These are phyloP conservation scores for Tylopilus vinaceipallidus DNA, from an alignment of 768 basidiomycete species.

Conservation along the genomic window DNA sequence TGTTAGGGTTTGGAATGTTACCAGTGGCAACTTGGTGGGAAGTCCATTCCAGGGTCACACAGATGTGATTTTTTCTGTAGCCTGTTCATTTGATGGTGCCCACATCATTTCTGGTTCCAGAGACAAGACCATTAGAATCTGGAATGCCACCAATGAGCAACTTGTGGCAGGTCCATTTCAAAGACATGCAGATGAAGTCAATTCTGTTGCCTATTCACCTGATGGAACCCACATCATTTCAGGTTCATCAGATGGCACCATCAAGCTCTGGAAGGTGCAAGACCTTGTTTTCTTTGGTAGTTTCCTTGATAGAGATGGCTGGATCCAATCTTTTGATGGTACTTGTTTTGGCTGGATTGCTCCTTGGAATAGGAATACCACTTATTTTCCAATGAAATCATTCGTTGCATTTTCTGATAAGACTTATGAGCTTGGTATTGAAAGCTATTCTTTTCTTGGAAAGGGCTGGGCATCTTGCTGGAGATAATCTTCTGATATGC, in stretches of 20 bases:
- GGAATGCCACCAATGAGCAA: too few relatives aligned
- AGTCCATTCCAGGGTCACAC: background rate
- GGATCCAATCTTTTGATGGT: constrained; percentile 6
- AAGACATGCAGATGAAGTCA: too few relatives aligned
- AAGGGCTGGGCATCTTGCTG: background rate
- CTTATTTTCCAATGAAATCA: background rate
- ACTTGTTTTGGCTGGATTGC: constrained; percentile 2
- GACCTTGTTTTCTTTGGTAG: background rate
- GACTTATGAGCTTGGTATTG: background rate
- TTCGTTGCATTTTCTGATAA: background rate
- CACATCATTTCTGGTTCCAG: too few relatives aligned
- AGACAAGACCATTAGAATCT: too few relatives aligned
- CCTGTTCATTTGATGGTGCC: constrained; percentile 1
- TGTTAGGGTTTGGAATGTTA: constrained; percentile 18
- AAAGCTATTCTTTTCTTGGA: background rate
- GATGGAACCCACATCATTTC: too few relatives aligned
- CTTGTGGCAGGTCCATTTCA: too few relatives aligned
- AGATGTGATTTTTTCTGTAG: background rate
- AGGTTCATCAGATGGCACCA: background rate
- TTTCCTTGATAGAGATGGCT: background rate
- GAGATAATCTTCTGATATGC: background rate
- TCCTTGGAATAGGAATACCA: constrained; percentile 3
- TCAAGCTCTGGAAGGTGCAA: constrained; percentile 2
- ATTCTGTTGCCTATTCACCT: too few relatives aligned
- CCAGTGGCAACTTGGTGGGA: constrained; percentile 4